These are phyloP conservation scores for Floccularia luteovirens DNA, from an alignment of 768 basidiomycete species.

Conservation along the genomic window DNA sequence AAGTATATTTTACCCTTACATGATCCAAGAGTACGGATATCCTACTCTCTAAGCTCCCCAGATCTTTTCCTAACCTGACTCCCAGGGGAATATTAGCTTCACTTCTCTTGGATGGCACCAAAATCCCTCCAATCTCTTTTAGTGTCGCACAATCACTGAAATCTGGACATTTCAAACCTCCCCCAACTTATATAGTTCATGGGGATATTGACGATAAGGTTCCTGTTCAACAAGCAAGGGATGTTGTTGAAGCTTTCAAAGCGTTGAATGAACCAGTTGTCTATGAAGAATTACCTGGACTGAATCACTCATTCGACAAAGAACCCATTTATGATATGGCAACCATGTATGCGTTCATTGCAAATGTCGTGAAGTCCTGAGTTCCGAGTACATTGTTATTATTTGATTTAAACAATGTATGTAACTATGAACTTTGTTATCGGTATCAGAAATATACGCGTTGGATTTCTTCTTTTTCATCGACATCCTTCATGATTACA, in stretches of 20 bases:
- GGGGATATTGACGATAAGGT: slow-evolving; percentile 27
- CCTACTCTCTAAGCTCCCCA: not conserved
- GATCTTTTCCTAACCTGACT: not conserved
- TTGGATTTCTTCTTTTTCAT: not conserved
- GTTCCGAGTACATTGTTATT: not conserved
- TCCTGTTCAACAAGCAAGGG: slow-evolving; percentile 21
- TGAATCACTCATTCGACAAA: slow-evolving; percentile 26
- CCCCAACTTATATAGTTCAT: slow-evolving; percentile 27
- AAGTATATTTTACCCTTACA: slow-evolving; percentile 27
- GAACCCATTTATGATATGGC: slow-evolving; percentile 23
- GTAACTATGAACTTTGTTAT: not conserved
- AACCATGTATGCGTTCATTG: slow-evolving; percentile 21
- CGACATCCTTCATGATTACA: not conserved
- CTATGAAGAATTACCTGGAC: slow-evolving; percentile 23
- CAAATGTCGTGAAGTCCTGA: not conserved
- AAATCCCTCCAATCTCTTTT: slow-evolving; percentile 18
- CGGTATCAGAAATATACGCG: not conserved
- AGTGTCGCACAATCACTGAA: slow-evolving; percentile 19
- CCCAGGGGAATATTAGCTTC: slow-evolving; percentile 19
- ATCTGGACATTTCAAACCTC: slow-evolving; percentile 14
- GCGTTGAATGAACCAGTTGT: slow-evolving; percentile 12
- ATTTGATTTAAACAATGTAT: not conserved
- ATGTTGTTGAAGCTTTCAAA: slow-evolving; percentile 21
- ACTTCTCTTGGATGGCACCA: slow-evolving; percentile 23
- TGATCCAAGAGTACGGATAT: slow-evolving; percentile 29